Base-by-base conservation (phyloP, 75 land plant genomes). In the Gnetum montanum region DNA sequence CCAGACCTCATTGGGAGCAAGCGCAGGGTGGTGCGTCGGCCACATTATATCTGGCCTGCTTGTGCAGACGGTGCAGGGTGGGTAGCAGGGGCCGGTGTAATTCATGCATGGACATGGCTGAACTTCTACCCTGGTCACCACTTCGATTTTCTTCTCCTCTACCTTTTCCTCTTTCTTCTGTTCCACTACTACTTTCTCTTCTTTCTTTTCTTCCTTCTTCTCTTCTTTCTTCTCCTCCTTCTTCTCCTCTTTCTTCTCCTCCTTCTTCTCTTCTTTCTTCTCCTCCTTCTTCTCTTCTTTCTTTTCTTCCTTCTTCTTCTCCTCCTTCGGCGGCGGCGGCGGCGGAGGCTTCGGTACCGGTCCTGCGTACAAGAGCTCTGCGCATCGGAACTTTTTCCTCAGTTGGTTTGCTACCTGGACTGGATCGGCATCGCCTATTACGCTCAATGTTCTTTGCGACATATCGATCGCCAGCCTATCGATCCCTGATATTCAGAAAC, bases 401-500 rank as follows among this genome's bases (percentile, higher is more conserved):
- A 48, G n/a, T 13, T 26, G 16, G 19, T 25, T 48, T 4, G 27
- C 27, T 3, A 48, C 0, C n/a, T 12, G 4, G 16, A 48, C 50
- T 25, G 50, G 30, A 48, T 48, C 50, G 13, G n/a, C 50, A 1
- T 48, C 50, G n/a, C 50, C 50, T 25, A 48, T 6, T 16, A 48
- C 50, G 4, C 15, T 48, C 13, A 48, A 0, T 4, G 50, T 48
- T 1, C 27, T 26, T 4, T 26, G n/a, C 29, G 12, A 25, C 50
- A 48, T 48, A 48, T 6, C 27, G 29, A 48, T 25, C 0, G 50
- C 24, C 24, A 48, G 11, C 0, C 1, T 26, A 26, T 48, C 50
- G 11, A 48, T 48, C 19, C 50, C 50, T 48, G 50, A 13, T 12
- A 48, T 45, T 15, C 38, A 36, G 10, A 15, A 43, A 43, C 2